Evolutionary conservation across 129 eudicot genomes (phyloP), one percentile per base, ranked within the genome.

Genomic region (Artemisia argyi): DNA sequence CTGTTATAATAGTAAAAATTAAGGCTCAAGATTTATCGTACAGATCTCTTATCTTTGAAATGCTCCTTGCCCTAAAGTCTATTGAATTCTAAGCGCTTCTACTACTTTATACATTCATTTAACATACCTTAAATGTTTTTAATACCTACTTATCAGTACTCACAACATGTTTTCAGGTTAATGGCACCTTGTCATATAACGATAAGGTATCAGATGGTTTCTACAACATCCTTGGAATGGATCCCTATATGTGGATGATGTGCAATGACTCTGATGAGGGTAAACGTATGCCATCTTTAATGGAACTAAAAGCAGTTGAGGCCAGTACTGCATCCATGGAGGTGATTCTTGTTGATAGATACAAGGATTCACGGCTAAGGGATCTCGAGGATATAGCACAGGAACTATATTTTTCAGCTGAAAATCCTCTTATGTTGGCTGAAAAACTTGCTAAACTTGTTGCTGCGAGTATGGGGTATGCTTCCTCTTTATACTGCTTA

Each of bases 131-230:
- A 6, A 39, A 39, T 6, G 8, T 39, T 39, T 39, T 39, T 39
- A 39, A 39, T 39, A 39, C 9, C 46, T 4, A 59, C 35, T 11
- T 39, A 64, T 44, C 42, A 32, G 49, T 64, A 2, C 3, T 39
- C 26, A 64, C 16, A 39, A 15, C 17, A 5, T 64, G 28, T 72
- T 57, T 71, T 65, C 88, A 89, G 96, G 92, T 82, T 24, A 86
- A 65, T 76, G 96, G 92, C 18, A 80, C 85, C 75, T 76, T 89
- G 82, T 86, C 92, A 16, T 89, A 89, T 74, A 60, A 73, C 58
- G 92, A 89, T 73, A 86, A 78, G 79, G 79, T 89, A 66, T 76
- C 92, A 11, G 96, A 89, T 86, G 96, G 96, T 26, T 89, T 89
- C 73, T 89, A 89, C 63, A 84, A 77, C 78, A 86, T 89, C 54